A percentile compares a stretch with the other conserved stretches of the same genome.
Conservation (phyloP, 2,329 filamentous ascomycete species). For the Cytospora schulzeri region DNA sequence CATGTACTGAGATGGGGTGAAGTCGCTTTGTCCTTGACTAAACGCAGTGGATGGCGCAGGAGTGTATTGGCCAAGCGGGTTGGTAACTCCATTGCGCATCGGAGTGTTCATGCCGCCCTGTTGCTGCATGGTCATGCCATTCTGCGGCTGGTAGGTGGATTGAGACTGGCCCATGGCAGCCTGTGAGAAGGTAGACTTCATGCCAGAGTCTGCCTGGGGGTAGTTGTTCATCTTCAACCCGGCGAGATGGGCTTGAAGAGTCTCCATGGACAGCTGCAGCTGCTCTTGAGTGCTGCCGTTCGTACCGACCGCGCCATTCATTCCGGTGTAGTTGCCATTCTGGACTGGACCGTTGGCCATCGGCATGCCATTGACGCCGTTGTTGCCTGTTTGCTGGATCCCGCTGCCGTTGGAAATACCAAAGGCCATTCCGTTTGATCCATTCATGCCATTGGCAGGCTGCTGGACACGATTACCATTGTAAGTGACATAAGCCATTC, state of each 20-base stretch:
- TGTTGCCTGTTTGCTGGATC: neutral
- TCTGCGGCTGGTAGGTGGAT: neutral
- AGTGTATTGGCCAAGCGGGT: conserved; percentile 1
- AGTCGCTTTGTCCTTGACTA: neutral
- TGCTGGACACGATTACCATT: neutral
- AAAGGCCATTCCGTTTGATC: neutral
- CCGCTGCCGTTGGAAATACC: neutral
- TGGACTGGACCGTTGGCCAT: neutral
- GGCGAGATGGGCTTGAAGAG: conserved; percentile 19
- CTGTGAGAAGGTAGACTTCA: neutral
- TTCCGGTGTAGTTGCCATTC: neutral
- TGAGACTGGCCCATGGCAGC: neutral
- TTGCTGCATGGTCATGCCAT: conserved; percentile 1
- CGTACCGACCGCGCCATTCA: neutral
- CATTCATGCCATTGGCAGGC: neutral
- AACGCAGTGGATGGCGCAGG: neutral
- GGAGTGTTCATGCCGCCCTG: conserved; percentile 2
- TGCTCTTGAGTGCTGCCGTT: conserved; percentile 9
- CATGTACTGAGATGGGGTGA: neutral
- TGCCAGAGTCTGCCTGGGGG: neutral
- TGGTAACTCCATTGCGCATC: neutral
- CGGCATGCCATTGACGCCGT: neutral
- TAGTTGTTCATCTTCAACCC: neutral
- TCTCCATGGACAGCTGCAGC: conserved; percentile 14
- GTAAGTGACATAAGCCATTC: neutral